A percentile compares a stretch with the other conserved stretches of the same genome.
Evolutionary conservation across 2,329 filamentous ascomycete genomes (phyloP).

Genomic region (Ceratocystis colombiana): DNA sequence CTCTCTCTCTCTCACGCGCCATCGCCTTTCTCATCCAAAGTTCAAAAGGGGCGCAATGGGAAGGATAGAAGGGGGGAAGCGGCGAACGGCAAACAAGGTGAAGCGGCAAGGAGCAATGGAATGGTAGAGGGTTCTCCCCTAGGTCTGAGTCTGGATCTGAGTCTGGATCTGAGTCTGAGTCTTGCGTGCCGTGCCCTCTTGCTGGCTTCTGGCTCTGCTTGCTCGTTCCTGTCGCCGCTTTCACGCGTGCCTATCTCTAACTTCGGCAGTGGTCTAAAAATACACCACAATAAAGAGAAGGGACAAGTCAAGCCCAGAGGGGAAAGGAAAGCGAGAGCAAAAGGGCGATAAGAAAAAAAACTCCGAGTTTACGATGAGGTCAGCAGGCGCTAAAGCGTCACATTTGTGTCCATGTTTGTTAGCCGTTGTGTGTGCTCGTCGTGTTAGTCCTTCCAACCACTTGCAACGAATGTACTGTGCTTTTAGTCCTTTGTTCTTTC

Average conservation of each 20-base stretch:
- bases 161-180: not conserved
- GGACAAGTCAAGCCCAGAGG: not conserved
- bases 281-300: not conserved
- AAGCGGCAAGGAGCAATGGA: not conserved
- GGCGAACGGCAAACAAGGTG: not conserved
- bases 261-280: slow-evolving; percentile 4
- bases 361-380: not conserved
- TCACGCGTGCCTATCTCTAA: not conserved
- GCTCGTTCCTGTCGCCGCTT: not conserved
- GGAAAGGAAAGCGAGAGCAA: not conserved
- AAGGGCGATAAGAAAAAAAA: not conserved
- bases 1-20: not conserved
- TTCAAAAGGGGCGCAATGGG: slow-evolving; percentile 1
- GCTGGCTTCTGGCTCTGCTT: not conserved
- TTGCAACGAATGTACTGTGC: too few relatives aligned
- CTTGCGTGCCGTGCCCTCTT: too few relatives aligned
- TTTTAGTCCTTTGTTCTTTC: not conserved
- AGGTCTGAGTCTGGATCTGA: not conserved
- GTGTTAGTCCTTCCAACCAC: not conserved
- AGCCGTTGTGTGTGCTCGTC: not conserved
- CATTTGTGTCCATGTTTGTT: not conserved
- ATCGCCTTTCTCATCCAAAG: not conserved
- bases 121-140: not conserved
- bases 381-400: not conserved
- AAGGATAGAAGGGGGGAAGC: not conserved